Percentiles rank a stretch among this genome's conserved stretches.
These are phyloP conservation scores for Proliferodiscus dingleyae DNA, from an alignment of 2,329 filamentous ascomycete species.

Conservation along the genomic window DNA sequence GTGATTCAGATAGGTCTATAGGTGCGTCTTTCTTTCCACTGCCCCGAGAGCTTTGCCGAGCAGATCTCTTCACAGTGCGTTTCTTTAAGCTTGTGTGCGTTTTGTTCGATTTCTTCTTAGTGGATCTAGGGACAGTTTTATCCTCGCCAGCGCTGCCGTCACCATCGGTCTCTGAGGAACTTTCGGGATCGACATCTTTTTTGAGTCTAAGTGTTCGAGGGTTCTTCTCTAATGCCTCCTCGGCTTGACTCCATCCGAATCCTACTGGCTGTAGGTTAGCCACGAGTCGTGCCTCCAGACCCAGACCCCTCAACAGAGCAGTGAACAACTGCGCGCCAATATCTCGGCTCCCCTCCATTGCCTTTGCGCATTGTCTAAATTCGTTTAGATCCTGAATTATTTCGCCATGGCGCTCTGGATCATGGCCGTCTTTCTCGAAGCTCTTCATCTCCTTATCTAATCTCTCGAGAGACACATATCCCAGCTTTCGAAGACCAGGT, in stretches of 20 bases:
- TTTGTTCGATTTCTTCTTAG: constrained; percentile 20
- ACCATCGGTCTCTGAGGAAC: constrained; percentile 8
- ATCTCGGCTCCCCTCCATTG: constrained; percentile 77
- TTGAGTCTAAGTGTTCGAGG: constrained; percentile 22
- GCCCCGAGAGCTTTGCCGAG: constrained; percentile 21
- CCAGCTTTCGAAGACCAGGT: constrained; percentile 80
- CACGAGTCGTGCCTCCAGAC: constrained; percentile 78
- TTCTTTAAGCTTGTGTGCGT: constrained; percentile 14
- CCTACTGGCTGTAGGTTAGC: constrained; percentile 80
- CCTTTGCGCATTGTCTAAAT: constrained; percentile 64
- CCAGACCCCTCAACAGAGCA: constrained; percentile 72
- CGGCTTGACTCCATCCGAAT: constrained; percentile 84
- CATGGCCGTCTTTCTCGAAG: constrained; percentile 57
- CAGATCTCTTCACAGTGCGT: constrained; percentile 16
- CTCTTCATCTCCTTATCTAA: constrained; percentile 70
- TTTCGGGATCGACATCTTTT: constrained; percentile 34
- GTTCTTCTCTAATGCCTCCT: constrained; percentile 59
- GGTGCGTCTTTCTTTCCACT: constrained; percentile 31
- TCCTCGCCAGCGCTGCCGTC: constrained; percentile 20
- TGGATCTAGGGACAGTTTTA: constrained; percentile 19
- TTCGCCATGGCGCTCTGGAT: constrained; percentile 70
- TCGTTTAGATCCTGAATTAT: constrained; percentile 60
- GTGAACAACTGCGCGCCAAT: constrained; percentile 87
- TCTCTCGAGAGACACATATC: constrained; percentile 75
- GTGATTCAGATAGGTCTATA: constrained; percentile 43